Evolutionary conservation across 1,284 basidiomycete genomes (phyloP).

Genomic region (Hemileia vastatrix): DNA sequence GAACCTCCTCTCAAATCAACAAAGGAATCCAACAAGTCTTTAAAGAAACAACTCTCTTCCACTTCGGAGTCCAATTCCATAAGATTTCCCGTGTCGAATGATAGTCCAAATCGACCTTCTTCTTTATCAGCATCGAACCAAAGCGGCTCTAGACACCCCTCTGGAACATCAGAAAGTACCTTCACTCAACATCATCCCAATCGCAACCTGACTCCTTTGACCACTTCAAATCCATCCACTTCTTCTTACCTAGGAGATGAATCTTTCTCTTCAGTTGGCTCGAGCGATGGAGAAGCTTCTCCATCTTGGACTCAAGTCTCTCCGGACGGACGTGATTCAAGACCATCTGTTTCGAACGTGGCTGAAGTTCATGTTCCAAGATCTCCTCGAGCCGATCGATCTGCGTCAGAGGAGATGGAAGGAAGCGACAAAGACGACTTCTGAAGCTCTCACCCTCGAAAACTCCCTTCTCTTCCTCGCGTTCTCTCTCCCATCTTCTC

Average conservation of each 20-base stretch:
- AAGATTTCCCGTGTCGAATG: too few species aligned
- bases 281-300: neutral
- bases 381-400: neutral
- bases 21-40: neutral
- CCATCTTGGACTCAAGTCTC: neutral
- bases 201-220: neutral
- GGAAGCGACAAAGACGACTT: neutral
- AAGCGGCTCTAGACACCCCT: too few species aligned
- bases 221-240: neutral
- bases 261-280: neutral
- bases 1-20: neutral
- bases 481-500: too few species aligned
- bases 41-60: too few species aligned
- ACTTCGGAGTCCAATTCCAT: too few species aligned
- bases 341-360: too few species aligned
- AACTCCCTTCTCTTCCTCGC: too few species aligned
- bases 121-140: too few species aligned
- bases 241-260: neutral
- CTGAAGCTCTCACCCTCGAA: neutral
- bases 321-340: neutral
- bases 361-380: neutral
- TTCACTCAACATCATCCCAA: neutral
- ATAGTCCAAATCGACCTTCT: too few species aligned
- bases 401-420: neutral
- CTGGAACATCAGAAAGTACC: neutral